These are phyloP conservation scores for Echites panduratus DNA, from an alignment of 257 asterid species.

Conservation along the genomic window DNA sequence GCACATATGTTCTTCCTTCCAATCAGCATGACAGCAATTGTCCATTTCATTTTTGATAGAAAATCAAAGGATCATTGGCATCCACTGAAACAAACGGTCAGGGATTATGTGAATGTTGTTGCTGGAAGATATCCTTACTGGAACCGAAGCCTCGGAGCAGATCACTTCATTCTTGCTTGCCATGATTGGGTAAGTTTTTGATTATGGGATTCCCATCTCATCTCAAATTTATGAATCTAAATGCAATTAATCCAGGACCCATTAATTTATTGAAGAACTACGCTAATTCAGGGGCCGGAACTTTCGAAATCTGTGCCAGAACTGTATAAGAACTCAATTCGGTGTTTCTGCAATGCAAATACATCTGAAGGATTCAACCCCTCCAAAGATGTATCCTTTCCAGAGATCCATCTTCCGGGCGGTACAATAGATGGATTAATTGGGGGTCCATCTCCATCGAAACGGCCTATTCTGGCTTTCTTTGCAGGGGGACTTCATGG, in stretches of 20 bases:
- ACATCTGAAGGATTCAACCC: constrained; percentile 31
- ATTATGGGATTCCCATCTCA: not conserved
- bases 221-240: too few species aligned
- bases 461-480: constrained; percentile 23
- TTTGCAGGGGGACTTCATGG: constrained; percentile 77
- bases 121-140: constrained; percentile 45
- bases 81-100: constrained; percentile 62
- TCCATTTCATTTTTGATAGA: constrained; percentile 59
- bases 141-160: constrained; percentile 80
- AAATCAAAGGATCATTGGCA: constrained; percentile 45
- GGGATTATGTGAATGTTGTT: constrained; percentile 60
- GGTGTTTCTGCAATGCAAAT: constrained; percentile 32
- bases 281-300: constrained; percentile 30
- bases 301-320: constrained; percentile 27
- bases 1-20: constrained; percentile 82
- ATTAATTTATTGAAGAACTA: not conserved
- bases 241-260: not conserved
- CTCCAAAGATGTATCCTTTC: constrained; percentile 26
- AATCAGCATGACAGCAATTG: constrained; percentile 68
- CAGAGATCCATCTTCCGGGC: constrained; percentile 29
- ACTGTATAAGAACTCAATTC: constrained; percentile 25
- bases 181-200: constrained; percentile 71
- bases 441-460: constrained; percentile 34
- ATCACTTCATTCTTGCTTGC: constrained; percentile 91
- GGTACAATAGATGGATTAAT: constrained; percentile 24